These are phyloP conservation scores for Russula sp. DNA, from an alignment of 768 basidiomycete species.

Conservation along the genomic window DNA sequence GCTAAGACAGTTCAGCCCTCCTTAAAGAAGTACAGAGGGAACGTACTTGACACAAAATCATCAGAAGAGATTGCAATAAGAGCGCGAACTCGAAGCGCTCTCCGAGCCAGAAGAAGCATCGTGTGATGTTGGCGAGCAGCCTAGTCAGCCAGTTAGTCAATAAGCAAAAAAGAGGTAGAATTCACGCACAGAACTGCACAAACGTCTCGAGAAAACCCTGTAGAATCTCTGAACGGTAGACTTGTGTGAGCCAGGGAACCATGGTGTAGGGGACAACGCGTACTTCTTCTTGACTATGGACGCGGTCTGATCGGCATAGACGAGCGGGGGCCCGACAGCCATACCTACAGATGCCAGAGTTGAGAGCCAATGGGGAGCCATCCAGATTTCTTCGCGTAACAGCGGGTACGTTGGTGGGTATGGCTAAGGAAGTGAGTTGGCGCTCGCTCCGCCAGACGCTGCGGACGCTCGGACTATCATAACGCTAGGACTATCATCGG, in stretches of 20 bases:
- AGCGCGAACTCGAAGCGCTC: conserved; percentile 72
- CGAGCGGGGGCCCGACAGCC: conserved; percentile 81
- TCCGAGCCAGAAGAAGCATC: conserved; percentile 91
- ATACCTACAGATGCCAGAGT: conserved; percentile 69
- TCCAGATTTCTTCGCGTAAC: conserved; percentile 20
- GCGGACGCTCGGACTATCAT: too few species aligned
- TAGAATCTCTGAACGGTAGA: conserved; percentile 58
- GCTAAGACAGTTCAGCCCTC: conserved; percentile 42
- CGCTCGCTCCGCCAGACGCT: neutral
- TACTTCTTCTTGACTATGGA: conserved; percentile 80
- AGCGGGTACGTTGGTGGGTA: neutral
- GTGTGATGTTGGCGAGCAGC: conserved; percentile 77
- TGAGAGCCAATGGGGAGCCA: conserved; percentile 62
- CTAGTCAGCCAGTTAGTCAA: conserved; percentile 38
- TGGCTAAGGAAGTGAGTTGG: neutral
- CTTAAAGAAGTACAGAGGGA: neutral
- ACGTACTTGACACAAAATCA: conserved; percentile 79
- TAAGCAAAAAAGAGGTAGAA: neutral
- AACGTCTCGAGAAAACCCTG: conserved; percentile 83
- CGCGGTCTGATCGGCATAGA: conserved; percentile 77
- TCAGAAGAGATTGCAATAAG: conserved; percentile 76
- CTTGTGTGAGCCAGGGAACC: conserved; percentile 10
- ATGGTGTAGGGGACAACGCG: conserved; percentile 29
- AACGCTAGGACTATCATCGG: too few species aligned
- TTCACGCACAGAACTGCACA: conserved; percentile 71